These are phyloP conservation scores for Arthrinium phaeospermum DNA, from an alignment of 2,329 filamentous ascomycete genomes.

Conservation along the genomic window DNA sequence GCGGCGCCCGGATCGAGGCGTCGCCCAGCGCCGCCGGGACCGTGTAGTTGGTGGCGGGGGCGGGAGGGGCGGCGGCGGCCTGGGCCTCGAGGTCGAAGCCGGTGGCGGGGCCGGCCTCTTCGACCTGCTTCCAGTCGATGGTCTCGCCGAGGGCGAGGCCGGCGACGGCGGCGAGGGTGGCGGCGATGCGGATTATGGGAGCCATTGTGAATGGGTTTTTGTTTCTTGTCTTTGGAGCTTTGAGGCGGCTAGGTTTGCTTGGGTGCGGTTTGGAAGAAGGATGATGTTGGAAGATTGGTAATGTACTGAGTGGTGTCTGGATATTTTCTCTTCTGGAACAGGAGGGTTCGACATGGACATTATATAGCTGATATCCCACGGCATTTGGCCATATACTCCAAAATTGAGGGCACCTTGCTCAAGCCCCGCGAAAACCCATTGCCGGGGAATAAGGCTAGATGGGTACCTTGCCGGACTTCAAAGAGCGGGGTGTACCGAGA, in stretches of 20 bases:
- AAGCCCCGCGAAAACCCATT: not conserved
- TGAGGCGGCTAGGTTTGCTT: too few relatives aligned
- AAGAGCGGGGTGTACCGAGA: not conserved
- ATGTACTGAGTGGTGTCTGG: not conserved
- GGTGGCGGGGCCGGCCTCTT: not conserved
- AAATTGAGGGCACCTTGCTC: not conserved
- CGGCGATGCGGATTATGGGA: not conserved
- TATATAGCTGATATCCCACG: not conserved
- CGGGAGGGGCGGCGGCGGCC: too few relatives aligned
- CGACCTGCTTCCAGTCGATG: not conserved
- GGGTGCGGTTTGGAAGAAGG: not conserved
- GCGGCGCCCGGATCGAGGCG: not conserved
- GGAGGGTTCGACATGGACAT: not conserved
- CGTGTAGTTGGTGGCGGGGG: not conserved
- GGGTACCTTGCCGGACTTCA: not conserved
- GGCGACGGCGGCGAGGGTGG: not conserved
- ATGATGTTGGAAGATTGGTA: not conserved
- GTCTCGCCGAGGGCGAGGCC: not conserved
- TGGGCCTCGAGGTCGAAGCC: not conserved
- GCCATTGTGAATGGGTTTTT: not conserved
- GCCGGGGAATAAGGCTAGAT: not conserved
- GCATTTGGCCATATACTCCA: not conserved
- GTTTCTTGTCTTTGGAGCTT: not conserved
- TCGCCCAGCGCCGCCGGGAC: not conserved
- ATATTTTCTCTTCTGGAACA: not conserved